These are phyloP conservation scores for Salix arbutifolia DNA, from an alignment of 345 rosid genomes.

Conservation along the genomic window DNA sequence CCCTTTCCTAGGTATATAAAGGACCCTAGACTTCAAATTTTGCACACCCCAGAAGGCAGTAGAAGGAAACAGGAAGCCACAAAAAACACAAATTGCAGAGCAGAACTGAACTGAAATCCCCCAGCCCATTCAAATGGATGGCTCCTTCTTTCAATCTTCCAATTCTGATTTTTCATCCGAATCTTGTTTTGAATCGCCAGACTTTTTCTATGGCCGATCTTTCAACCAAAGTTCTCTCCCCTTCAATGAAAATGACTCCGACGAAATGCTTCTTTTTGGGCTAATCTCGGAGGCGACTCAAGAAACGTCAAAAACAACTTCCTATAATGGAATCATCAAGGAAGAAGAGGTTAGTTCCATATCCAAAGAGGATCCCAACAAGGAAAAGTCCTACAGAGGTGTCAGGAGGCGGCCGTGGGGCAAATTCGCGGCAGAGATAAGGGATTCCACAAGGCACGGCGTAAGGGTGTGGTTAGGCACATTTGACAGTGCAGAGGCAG, in stretches of 20 bases:
- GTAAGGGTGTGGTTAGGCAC: conserved; percentile 69
- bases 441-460: conserved; percentile 65
- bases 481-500: conserved; percentile 69
- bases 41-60: background rate
- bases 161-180: conserved; percentile 52
- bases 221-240: conserved; percentile 46
- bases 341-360: conserved; percentile 52
- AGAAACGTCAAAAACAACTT: conserved; percentile 21
- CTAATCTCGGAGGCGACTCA: conserved; percentile 45
- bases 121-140: conserved; percentile 35
- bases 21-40: conserved; percentile 8
- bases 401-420: conserved; percentile 82
- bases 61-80: background rate
- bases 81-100: background rate
- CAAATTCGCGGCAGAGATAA: conserved; percentile 72
- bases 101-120: background rate
- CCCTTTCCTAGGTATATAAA: conserved; percentile 26
- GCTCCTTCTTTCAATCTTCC: conserved; percentile 35
- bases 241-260: conserved; percentile 87
- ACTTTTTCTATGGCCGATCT: conserved; percentile 32
- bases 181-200: conserved; percentile 52
- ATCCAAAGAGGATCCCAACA: conserved; percentile 23
- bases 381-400: conserved; percentile 58
- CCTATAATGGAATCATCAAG: conserved; percentile 15
- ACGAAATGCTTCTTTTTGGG: conserved; percentile 80